Conservation (phyloP, 208 protist genomes). For the Plasmodiophora brassicae region DNA sequence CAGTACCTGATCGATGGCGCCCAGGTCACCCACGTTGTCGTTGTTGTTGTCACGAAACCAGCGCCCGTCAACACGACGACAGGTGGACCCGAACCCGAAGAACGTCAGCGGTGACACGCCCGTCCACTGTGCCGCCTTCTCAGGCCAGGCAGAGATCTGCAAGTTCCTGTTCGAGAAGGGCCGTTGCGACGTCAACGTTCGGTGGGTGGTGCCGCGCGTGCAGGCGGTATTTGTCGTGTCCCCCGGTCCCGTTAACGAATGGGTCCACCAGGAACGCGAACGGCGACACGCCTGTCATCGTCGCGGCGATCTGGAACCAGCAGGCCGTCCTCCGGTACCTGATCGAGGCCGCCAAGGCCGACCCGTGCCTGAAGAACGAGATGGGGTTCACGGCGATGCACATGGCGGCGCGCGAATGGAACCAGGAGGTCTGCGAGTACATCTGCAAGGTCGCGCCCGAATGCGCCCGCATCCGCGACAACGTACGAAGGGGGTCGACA, state of each 20-base stretch:
- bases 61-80: neutral
- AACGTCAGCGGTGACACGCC: conserved; percentile 19
- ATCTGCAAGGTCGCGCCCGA: conserved; percentile 29
- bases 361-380: conserved; percentile 3
- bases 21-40: neutral
- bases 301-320: conserved; percentile 22
- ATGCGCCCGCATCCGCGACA: conserved; percentile 15
- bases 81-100: neutral
- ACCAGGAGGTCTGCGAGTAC: conserved; percentile 32
- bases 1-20: neutral
- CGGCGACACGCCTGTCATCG: conserved; percentile 8
- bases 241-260: neutral
- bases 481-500: neutral
- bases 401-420: conserved; percentile 23
- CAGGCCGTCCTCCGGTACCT: neutral
- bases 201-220: neutral
- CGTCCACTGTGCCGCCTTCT: conserved; percentile 3
- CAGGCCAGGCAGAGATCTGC: conserved; percentile 11
- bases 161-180: neutral
- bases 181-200: neutral
- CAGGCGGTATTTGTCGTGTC: neutral
- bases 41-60: neutral
- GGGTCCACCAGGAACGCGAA: neutral
- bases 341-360: neutral
- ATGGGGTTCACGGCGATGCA: conserved; percentile 29